Evolutionary conservation across 2,329 filamentous ascomycete species (phyloP).

Genomic region (Hymenoscyphus salicellus): DNA sequence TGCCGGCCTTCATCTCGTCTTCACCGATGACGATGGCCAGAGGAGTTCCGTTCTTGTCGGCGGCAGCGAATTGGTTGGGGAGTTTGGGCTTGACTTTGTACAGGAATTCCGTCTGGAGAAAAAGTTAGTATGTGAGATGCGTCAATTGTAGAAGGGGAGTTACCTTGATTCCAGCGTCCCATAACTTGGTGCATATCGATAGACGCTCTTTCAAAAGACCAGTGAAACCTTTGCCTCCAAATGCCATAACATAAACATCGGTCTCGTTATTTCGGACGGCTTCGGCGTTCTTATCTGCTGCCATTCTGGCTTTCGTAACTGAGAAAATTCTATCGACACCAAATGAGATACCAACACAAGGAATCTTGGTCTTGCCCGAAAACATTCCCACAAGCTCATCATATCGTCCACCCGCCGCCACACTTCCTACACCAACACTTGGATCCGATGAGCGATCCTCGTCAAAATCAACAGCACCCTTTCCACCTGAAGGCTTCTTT

Average conservation of each 20-base stretch:
- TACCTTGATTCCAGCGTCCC: conserved; percentile 84
- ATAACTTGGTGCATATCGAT: conserved; percentile 70
- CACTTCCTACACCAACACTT: conserved; percentile 79
- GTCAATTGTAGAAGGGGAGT: conserved; percentile 18
- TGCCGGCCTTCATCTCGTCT: conserved; percentile 78
- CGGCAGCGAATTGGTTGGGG: conserved; percentile 85
- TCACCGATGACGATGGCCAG: conserved; percentile 88
- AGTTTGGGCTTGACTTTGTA: conserved; percentile 91
- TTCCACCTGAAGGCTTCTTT: conserved; percentile 46
- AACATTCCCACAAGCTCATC: conserved; percentile 96
- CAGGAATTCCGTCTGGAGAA: conserved; percentile 68
- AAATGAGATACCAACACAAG: conserved; percentile 87
- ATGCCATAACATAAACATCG: conserved; percentile 93
- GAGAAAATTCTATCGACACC: conserved; percentile 94
- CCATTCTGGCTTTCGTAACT: conserved; percentile 76
- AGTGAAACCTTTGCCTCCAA: conserved; percentile 80
- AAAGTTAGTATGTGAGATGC: not conserved
- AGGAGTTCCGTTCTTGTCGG: conserved; percentile 74
- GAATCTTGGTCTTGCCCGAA: conserved; percentile 77
- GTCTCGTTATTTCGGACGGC: conserved; percentile 67
- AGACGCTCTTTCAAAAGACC: conserved; percentile 82
- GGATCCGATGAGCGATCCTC: conserved; percentile 74
- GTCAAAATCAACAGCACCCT: conserved; percentile 49
- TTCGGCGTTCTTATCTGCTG: conserved; percentile 55
- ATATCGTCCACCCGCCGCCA: conserved; percentile 87